Base-by-base conservation (phyloP, 1,139 yeast species). In the Yamadazyma siamensis region DNA sequence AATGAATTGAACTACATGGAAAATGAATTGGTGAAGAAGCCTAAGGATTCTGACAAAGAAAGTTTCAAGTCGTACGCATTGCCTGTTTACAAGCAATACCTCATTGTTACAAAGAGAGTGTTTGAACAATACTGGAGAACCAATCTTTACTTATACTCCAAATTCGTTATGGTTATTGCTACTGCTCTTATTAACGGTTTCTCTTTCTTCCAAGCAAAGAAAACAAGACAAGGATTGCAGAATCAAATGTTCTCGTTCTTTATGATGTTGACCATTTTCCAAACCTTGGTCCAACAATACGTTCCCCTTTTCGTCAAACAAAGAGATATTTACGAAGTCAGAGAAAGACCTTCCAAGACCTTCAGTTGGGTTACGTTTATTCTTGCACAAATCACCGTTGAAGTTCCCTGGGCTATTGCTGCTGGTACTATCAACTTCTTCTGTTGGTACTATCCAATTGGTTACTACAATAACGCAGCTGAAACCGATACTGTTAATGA, bases 371-470 rank as follows among this genome's bases (percentile, higher is more conserved):
- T 52, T 24, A 46, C 58, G 10, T 55, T 51, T 50, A 58, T 86
- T 41, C 44, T 68, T 20, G 75, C 85, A 13, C 89, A 85, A 56
- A 64, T 86, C 27, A 56, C 79, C 13, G 80, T 75, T 21, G 96
- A 87, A 52, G 54, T 84, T 21, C 94, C 95, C 17, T 83, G 85
- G 81, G 83, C 82, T 49, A 46, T 77, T 12, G 37, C 79, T 4
- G 65, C 72, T 34, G 88, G 87, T 39, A 75, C 89, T 1, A 15
- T 83, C 5, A 70, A 81, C 3, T 87, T 70, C 61, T 73, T 84
- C 50, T 73, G 80, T 38, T 85, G 85, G 79, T 87, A 85, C 57
- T 87, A 83, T 51, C 94, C 95, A 5, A 75, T 84, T 40, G 95
- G 94, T 2, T 31, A 23, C 13, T 75, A 77, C 47, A 36, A 49